phyloP scores from a whole-genome alignment of 345 rosid species.

The Hibiscus mutabilis region DNA sequence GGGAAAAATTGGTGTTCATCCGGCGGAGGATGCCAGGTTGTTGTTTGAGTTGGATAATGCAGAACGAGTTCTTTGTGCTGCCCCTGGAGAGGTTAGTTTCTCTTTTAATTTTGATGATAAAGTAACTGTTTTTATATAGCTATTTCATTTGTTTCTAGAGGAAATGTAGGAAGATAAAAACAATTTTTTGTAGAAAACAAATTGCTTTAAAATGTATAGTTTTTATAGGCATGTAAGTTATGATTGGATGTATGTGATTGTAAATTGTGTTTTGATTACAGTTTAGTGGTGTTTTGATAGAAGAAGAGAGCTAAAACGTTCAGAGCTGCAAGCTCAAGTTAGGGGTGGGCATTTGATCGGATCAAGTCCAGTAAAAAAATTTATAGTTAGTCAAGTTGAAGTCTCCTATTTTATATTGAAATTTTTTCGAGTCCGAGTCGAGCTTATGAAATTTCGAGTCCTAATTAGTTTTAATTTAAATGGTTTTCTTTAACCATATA shows the following conservation, averaged over 20 bases:
- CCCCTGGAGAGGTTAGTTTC: conserved; percentile 70
- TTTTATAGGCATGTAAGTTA: not conserved
- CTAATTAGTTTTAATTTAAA: too few relatives aligned
- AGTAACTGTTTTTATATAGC: not conserved
- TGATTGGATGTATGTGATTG: not conserved
- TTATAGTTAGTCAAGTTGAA: too few relatives aligned
- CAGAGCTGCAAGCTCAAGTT: not conserved
- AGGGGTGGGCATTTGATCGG: too few relatives aligned
- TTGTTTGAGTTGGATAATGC: conserved; percentile 47
- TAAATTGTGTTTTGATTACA: not conserved
- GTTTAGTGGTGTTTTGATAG: not conserved
- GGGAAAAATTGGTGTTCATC: conserved; percentile 59
- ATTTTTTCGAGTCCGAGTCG: too few relatives aligned
- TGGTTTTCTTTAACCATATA: too few relatives aligned
- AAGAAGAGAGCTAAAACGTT: not conserved
- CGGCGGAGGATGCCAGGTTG: conserved; percentile 80
- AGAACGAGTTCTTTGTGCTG: conserved; percentile 69
- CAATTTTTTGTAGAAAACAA: not conserved
- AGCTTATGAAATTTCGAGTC: too few relatives aligned
- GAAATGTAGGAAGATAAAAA: not conserved
- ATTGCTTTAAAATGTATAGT: not conserved
- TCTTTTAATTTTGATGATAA: not conserved
- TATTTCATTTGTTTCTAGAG: not conserved
- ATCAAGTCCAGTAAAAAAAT: too few relatives aligned
- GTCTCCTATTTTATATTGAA: too few relatives aligned